These are phyloP conservation scores for Parasarocladium wereldwijsianum DNA, from an alignment of 2,329 filamentous ascomycete genomes.

Conservation along the genomic window DNA sequence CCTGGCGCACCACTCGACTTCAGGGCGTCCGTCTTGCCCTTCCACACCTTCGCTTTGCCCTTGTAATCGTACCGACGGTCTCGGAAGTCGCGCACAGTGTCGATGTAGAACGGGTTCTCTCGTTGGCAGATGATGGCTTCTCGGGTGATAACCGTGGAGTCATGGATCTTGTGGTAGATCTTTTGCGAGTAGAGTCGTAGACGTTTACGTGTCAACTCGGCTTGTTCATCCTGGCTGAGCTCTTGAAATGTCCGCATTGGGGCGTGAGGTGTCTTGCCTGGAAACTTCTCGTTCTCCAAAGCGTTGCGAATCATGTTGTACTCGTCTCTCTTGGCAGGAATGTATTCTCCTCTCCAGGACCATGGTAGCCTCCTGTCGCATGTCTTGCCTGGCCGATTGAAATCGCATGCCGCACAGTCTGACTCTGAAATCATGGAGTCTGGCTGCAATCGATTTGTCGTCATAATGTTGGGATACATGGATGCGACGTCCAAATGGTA, in stretches of 20 bases:
- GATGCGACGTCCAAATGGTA: slow-evolving; percentile 98
- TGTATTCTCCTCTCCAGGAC: slow-evolving; percentile 95
- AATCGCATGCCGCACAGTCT: slow-evolving; percentile 93
- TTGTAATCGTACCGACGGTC: slow-evolving; percentile 98
- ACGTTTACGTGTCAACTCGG: slow-evolving; percentile 66
- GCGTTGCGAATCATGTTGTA: slow-evolving; percentile 98
- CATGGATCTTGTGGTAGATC: slow-evolving; percentile 98
- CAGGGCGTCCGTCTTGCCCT: slow-evolving; percentile 80
- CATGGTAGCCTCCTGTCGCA: slow-evolving; percentile 90
- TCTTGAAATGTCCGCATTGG: slow-evolving; percentile 67
- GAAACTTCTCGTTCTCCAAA: slow-evolving; percentile 84
- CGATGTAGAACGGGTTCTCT: slow-evolving; percentile 96
- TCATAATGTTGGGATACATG: slow-evolving; percentile 99
- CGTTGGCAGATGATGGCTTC: slow-evolving; percentile 97
- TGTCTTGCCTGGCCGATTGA: slow-evolving; percentile 93
- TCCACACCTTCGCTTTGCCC: slow-evolving; percentile 96
- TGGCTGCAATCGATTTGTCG: slow-evolving; percentile 89
- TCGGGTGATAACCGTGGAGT: slow-evolving; percentile 78
- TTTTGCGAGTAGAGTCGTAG: slow-evolving; percentile 92
- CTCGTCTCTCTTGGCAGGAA: slow-evolving; percentile 90
- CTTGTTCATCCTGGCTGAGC: slow-evolving; percentile 68
- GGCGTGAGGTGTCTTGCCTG: slow-evolving; percentile 58
- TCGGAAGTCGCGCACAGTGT: slow-evolving; percentile 91
- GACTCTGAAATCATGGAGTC: slow-evolving; percentile 98
- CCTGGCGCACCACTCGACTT: slow-evolving; percentile 67